Evolutionary conservation across 2,329 filamentous ascomycete species (phyloP).

Genomic region (Pochonia chlamydosporia): DNA sequence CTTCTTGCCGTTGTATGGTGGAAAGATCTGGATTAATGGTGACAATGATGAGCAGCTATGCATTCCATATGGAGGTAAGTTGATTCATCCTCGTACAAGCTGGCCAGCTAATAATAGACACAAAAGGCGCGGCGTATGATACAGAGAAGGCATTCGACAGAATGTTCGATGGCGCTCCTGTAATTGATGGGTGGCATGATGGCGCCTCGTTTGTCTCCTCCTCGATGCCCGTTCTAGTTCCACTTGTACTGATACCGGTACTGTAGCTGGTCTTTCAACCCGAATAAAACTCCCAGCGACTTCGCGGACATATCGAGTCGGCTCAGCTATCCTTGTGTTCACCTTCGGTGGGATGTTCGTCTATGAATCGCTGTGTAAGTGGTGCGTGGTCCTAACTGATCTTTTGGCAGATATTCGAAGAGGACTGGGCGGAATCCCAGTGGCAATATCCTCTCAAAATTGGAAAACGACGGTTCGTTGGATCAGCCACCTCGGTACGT

Average conservation of each 20-base stretch:
- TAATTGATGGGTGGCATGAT: slow-evolving; percentile 14
- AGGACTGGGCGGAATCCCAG: slow-evolving; percentile 29
- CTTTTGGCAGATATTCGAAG: slow-evolving; percentile 29
- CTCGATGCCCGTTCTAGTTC: not conserved
- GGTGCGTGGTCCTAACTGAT: not conserved
- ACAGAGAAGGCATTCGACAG: slow-evolving; percentile 32
- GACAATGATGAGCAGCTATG: slow-evolving; percentile 33
- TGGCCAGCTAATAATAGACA: not conserved
- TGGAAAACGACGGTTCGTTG: slow-evolving; percentile 34
- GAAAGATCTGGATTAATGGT: slow-evolving; percentile 35
- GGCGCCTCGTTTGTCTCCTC: not conserved
- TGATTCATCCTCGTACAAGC: not conserved
- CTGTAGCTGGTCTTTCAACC: slow-evolving; percentile 27
- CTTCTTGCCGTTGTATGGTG: slow-evolving; percentile 36
- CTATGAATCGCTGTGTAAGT: not conserved
- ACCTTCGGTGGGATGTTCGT: slow-evolving; percentile 31
- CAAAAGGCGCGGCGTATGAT: slow-evolving; percentile 28
- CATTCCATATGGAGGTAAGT: slow-evolving; percentile 34
- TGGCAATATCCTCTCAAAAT: slow-evolving; percentile 36
- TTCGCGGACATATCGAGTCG: slow-evolving; percentile 23
- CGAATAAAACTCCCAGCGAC: slow-evolving; percentile 19
- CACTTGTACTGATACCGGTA: not conserved
- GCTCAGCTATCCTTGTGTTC: slow-evolving; percentile 25
- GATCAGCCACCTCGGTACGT: slow-evolving; percentile 29
- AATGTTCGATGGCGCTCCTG: slow-evolving; percentile 25